These are phyloP conservation scores for Spathaspora hagerdaliae DNA, from an alignment of 805 yeast species.

Conservation along the genomic window DNA sequence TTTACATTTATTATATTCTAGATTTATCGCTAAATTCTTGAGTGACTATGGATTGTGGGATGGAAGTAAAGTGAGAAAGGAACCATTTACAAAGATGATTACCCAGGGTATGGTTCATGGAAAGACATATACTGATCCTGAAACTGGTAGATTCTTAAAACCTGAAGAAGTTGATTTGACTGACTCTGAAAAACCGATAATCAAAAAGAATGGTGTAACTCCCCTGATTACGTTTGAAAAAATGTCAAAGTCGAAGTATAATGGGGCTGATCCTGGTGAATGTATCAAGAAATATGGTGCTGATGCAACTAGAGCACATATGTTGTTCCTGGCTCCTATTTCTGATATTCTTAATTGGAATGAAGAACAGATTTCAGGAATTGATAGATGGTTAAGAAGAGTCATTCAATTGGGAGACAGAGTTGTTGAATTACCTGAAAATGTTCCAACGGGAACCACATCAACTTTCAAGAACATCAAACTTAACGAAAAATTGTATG, in stretches of 20 bases:
- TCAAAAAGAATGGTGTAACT: slow-evolving; percentile 44
- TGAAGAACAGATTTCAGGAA: slow-evolving; percentile 78
- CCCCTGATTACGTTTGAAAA: slow-evolving; percentile 73
- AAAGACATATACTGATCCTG: slow-evolving; percentile 70
- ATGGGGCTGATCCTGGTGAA: slow-evolving; percentile 86
- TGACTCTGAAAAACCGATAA: slow-evolving; percentile 38
- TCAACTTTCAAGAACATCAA: slow-evolving; percentile 13
- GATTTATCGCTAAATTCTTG: slow-evolving; percentile 82
- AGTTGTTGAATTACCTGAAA: slow-evolving; percentile 10
- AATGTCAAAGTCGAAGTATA: slow-evolving; percentile 94
- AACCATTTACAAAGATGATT: slow-evolving; percentile 75
- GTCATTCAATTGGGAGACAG: slow-evolving; percentile 35
- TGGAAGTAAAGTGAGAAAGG: slow-evolving; percentile 55
- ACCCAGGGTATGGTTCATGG: slow-evolving; percentile 99
- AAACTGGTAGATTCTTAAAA: slow-evolving; percentile 67
- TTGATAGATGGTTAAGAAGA: slow-evolving; percentile 79
- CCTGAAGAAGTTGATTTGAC: slow-evolving; percentile 64
- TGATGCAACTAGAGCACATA: slow-evolving; percentile 91
- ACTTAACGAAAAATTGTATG: slow-evolving; percentile 14
- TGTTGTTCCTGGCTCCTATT: slow-evolving; percentile 88
- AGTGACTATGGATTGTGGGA: slow-evolving; percentile 66
- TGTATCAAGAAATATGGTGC: slow-evolving; percentile 80
- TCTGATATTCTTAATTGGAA: slow-evolving; percentile 85
- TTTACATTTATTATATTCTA: slow-evolving; percentile 78
- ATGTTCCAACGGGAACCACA: background rate